These are phyloP conservation scores for Trichoderma orchidacearum DNA, from an alignment of 495 filamentous ascomycete species.

Conservation along the genomic window DNA sequence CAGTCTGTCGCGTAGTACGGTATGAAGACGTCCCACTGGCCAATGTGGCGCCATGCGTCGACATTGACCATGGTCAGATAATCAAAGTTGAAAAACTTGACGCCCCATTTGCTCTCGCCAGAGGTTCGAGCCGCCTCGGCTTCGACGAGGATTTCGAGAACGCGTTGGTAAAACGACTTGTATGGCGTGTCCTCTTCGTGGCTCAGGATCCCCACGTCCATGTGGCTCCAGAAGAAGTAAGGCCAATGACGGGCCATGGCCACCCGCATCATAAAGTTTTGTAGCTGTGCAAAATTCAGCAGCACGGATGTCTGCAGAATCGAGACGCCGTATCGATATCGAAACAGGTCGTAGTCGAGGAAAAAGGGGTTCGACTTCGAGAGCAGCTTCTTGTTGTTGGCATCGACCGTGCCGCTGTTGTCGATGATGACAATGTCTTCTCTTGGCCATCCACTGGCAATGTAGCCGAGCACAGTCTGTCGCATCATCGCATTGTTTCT, in stretches of 20 bases:
- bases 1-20: conserved; percentile 49
- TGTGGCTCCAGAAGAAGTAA: conserved; percentile 43
- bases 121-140: conserved; percentile 3
- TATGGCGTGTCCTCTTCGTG: conserved; percentile 32
- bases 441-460: conserved; percentile 48
- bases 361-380: conserved; percentile 49
- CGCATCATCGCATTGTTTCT: conserved; percentile 44
- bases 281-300: conserved; percentile 46
- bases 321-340: conserved; percentile 36
- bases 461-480: conserved; percentile 44
- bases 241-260: conserved; percentile 28
- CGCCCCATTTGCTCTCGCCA: conserved; percentile 29
- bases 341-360: conserved; percentile 41
- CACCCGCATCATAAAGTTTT: conserved; percentile 43
- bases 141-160: conserved; percentile 25
- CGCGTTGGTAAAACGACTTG: conserved; percentile 36
- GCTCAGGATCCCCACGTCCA: conserved; percentile 36
- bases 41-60: conserved; percentile 34
- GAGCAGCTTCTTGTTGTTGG: conserved; percentile 35
- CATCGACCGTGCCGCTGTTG: conserved; percentile 47
- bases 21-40: conserved; percentile 47
- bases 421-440: conserved; percentile 48
- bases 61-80: conserved; percentile 44
- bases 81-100: conserved; percentile 45
- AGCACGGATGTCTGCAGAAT: conserved; percentile 43